phyloP scores from a whole-genome alignment of 2,329 filamentous ascomycete species.

The Dactylellina cionopaga region DNA sequence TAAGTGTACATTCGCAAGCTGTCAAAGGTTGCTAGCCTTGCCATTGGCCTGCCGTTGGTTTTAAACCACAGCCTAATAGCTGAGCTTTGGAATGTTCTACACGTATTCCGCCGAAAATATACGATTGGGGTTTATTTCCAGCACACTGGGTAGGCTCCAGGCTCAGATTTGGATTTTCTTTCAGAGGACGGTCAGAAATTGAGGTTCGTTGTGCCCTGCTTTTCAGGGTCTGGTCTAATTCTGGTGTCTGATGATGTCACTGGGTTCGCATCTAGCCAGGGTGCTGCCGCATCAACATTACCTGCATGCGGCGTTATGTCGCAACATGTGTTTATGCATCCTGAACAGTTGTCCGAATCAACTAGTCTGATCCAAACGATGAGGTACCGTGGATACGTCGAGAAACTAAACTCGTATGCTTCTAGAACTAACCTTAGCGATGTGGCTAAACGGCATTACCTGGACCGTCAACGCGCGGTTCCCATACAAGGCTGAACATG shows the following conservation, averaged over 20 bases:
- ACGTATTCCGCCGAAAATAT: not conserved
- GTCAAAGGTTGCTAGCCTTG: no score
- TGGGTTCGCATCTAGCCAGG: slow-evolving; percentile 38
- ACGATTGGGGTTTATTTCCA: not conserved
- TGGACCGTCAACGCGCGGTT: no score
- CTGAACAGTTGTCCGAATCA: no score
- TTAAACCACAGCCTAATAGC: not conserved
- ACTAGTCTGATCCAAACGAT: no score
- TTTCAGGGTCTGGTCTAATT: slow-evolving; percentile 33
- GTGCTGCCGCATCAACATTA: slow-evolving; percentile 7
- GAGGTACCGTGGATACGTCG: no score
- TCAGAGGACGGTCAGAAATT: slow-evolving; percentile 22
- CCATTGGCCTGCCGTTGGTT: no score
- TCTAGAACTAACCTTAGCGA: no score
- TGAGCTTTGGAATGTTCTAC: not conserved
- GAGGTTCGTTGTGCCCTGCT: slow-evolving; percentile 11
- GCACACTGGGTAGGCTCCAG: no score
- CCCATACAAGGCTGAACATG: no score
- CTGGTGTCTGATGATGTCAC: slow-evolving; percentile 38
- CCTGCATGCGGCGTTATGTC: slow-evolving; percentile 49
- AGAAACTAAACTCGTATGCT: no score
- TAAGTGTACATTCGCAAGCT: no score
- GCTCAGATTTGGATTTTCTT: slow-evolving; percentile 23
- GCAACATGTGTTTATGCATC: not conserved
- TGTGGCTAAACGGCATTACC: no score